Evolutionary conservation across 345 rosid genomes (phyloP).

Genomic region (Conringia planisiliqua): DNA sequence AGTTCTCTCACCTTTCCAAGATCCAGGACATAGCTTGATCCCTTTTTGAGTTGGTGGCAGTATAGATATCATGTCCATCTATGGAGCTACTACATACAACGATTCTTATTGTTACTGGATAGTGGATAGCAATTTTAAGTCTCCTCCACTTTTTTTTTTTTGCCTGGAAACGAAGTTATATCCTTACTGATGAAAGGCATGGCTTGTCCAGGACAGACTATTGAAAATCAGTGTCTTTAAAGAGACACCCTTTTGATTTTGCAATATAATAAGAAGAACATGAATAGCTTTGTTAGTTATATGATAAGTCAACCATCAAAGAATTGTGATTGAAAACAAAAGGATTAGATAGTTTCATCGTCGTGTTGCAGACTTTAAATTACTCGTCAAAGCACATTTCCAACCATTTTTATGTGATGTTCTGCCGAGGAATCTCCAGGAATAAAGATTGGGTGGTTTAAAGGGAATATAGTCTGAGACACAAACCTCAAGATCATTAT

Average conservation of each 20-base stretch:
- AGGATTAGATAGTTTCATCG: background rate
- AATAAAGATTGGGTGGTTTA: background rate
- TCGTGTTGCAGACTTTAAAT: background rate
- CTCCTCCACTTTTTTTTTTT: background rate
- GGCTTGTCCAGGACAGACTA: background rate
- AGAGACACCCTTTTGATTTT: background rate
- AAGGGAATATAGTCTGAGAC: conserved; percentile 3
- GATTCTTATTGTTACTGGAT: background rate
- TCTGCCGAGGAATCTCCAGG: background rate
- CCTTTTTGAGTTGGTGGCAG: background rate
- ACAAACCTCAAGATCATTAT: background rate
- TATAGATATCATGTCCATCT: background rate
- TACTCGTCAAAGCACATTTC: background rate
- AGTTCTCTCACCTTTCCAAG: too few species aligned
- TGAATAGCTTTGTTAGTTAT: background rate
- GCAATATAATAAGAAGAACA: background rate
- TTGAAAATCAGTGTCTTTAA: background rate
- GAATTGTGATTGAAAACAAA: background rate
- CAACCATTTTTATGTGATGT: background rate
- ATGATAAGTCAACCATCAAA: background rate
- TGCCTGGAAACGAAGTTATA: too few species aligned
- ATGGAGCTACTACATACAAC: background rate
- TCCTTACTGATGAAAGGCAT: background rate
- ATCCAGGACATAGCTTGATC: too few species aligned
- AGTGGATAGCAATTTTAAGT: background rate